These are phyloP conservation scores for Tetrapisispora arboricola DNA, from an alignment of 805 yeast genomes.

Conservation along the genomic window DNA sequence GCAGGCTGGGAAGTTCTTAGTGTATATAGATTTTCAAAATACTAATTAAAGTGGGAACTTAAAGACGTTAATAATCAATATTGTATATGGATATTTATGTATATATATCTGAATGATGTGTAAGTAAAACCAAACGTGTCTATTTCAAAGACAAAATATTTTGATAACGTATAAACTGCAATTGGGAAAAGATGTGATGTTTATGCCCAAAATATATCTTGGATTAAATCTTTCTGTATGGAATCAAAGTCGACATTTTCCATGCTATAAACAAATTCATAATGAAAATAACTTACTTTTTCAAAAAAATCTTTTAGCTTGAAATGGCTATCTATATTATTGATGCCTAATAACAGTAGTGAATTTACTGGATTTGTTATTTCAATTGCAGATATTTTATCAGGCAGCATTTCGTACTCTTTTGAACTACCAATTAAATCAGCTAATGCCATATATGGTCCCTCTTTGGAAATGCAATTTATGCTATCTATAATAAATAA, in stretches of 20 bases:
- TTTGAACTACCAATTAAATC: slow-evolving; percentile 36
- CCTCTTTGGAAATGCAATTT: slow-evolving; percentile 41
- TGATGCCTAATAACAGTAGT: slow-evolving; percentile 13
- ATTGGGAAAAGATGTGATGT: no score
- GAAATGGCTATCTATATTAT: slow-evolving; percentile 10
- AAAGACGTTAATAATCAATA: no score
- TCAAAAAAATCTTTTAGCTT: slow-evolving; percentile 17
- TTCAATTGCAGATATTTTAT: not conserved
- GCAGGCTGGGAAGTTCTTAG: slow-evolving; percentile 95
- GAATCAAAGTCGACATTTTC: slow-evolving; percentile 32
- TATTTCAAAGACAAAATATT: no score
- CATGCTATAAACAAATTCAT: slow-evolving; percentile 45
- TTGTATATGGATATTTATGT: no score
- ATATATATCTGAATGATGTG: not conserved
- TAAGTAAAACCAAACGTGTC: no score
- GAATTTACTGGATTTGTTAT: not conserved
- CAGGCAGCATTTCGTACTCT: not conserved
- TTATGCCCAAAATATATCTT: slow-evolving; percentile 39
- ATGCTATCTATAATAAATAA: slow-evolving; percentile 64
- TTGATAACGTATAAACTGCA: no score
- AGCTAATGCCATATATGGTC: slow-evolving; percentile 30
- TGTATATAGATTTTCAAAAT: slow-evolving; percentile 47
- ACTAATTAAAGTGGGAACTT: no score
- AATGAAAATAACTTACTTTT: slow-evolving; percentile 15
- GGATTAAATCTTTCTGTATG: slow-evolving; percentile 46